A percentile compares a stretch with the other conserved stretches of the same genome.
Evolutionary conservation across 2,329 filamentous ascomycete species (phyloP).

Genomic region (Zymoseptoria crescenta): DNA sequence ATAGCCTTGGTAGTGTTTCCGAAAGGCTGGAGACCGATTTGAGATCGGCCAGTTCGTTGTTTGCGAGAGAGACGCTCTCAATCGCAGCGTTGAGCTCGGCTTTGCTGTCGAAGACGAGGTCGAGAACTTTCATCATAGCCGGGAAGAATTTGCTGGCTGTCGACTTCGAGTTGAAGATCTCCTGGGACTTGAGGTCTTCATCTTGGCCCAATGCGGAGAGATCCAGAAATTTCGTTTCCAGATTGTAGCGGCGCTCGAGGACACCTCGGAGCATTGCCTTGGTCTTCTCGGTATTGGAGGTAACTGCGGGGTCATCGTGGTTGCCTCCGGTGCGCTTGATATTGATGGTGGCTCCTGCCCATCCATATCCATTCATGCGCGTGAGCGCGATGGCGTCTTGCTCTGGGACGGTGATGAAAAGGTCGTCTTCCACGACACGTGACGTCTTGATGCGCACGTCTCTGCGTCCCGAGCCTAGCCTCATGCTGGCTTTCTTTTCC

Average conservation of each 20-base stretch:
- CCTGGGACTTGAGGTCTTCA: slow-evolving; percentile 60
- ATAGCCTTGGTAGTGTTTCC: slow-evolving; percentile 72
- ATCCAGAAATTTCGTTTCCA: slow-evolving; percentile 66
- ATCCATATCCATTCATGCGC: slow-evolving; percentile 35
- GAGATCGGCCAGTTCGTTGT: slow-evolving; percentile 70
- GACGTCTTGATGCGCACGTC: slow-evolving; percentile 33
- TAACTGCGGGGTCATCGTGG: slow-evolving; percentile 7
- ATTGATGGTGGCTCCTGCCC: slow-evolving; percentile 33
- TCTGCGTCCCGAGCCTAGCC: slow-evolving; percentile 24
- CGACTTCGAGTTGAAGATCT: slow-evolving; percentile 64
- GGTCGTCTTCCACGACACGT: slow-evolving; percentile 28
- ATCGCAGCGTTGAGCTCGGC: slow-evolving; percentile 71
- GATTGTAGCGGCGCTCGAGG: slow-evolving; percentile 66
- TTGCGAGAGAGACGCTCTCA: slow-evolving; percentile 70
- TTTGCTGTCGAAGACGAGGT: slow-evolving; percentile 63
- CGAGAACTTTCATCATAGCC: slow-evolving; percentile 80
- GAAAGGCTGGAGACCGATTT: slow-evolving; percentile 65
- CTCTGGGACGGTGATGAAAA: slow-evolving; percentile 32
- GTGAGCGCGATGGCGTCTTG: slow-evolving; percentile 30
- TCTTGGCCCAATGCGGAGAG: slow-evolving; percentile 72
- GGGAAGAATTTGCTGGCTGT: slow-evolving; percentile 83
- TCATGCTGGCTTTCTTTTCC: slow-evolving; percentile 32
- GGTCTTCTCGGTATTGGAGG: slow-evolving; percentile 48
- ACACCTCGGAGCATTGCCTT: slow-evolving; percentile 58
- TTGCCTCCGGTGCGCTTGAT: slow-evolving; percentile 26